Conservation (phyloP, 2,329 filamentous ascomycete species). For the Chalara sp. region DNA sequence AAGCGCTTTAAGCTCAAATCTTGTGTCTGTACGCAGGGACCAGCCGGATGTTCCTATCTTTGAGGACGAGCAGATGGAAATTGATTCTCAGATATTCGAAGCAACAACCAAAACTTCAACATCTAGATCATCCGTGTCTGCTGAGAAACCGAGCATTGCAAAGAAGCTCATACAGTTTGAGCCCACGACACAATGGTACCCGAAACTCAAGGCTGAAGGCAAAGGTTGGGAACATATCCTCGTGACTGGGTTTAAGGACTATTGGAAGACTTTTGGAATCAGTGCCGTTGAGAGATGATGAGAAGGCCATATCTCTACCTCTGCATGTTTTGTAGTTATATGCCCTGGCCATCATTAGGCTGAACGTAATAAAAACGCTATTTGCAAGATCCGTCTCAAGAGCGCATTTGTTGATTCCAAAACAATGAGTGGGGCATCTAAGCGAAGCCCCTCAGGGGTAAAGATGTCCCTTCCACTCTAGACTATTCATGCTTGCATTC, state of each 20-base stretch:
- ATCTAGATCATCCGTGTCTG: not conserved
- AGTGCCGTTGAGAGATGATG: not conserved
- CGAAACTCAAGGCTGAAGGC: conserved; percentile 2
- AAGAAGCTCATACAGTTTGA: conserved; percentile 7
- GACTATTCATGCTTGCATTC: too few species aligned
- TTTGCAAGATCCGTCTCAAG: too few species aligned
- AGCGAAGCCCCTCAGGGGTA: too few species aligned
- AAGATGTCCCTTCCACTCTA: too few species aligned
- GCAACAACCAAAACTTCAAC: not conserved
- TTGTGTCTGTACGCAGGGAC: not conserved
- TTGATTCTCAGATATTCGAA: not conserved
- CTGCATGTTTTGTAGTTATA: too few species aligned
- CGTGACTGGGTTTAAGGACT: not conserved
- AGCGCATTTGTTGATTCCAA: too few species aligned
- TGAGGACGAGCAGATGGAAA: not conserved
- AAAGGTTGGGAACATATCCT: conserved; percentile 9
- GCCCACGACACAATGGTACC: conserved; percentile 10
- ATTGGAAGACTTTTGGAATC: not conserved
- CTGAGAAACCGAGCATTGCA: not conserved
- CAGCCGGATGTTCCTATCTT: too few species aligned
- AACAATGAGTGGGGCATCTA: too few species aligned
- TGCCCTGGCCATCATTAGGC: too few species aligned
- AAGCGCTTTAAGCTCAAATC: not conserved
- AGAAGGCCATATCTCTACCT: too few species aligned
- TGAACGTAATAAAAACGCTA: too few species aligned